These are phyloP conservation scores for Trichoderma semiorbis DNA, from an alignment of 2,329 filamentous ascomycete genomes.

Conservation along the genomic window DNA sequence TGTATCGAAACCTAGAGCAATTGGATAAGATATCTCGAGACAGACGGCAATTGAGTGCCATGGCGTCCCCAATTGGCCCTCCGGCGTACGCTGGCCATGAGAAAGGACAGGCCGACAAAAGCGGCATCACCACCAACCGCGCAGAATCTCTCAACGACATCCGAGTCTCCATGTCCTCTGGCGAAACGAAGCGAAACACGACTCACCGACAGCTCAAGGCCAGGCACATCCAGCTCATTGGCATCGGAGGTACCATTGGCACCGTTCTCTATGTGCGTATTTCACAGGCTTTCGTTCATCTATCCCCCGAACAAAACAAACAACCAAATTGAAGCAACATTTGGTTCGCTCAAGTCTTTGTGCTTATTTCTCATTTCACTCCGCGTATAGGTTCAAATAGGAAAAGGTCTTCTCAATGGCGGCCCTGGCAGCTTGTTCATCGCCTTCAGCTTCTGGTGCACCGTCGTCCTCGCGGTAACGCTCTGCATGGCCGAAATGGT, in stretches of 20 bases:
- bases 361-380: conserved; percentile 14
- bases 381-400: conserved; percentile 47
- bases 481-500: conserved; percentile 71
- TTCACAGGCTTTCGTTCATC: not conserved
- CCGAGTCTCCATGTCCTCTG: conserved; percentile 22
- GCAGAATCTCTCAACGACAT: conserved; percentile 5
- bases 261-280: conserved; percentile 53
- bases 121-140: not conserved
- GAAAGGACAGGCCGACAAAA: not conserved
- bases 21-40: not conserved
- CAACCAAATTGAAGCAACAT: not conserved
- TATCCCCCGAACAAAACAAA: not conserved
- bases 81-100: conserved; percentile 28
- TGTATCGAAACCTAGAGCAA: not conserved
- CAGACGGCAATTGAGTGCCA: not conserved
- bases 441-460: conserved; percentile 60
- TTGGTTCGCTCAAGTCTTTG: conserved; percentile 20
- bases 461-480: conserved; percentile 58
- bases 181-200: conserved; percentile 31
- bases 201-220: conserved; percentile 54
- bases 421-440: conserved; percentile 57
- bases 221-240: conserved; percentile 57
- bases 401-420: conserved; percentile 54
- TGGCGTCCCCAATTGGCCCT: not conserved
- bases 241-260: conserved; percentile 63